Evolutionary conservation across 768 basidiomycete species (phyloP), one percentile per base, ranked within the genome.

Genomic region (Phanerochaete sordida): DNA sequence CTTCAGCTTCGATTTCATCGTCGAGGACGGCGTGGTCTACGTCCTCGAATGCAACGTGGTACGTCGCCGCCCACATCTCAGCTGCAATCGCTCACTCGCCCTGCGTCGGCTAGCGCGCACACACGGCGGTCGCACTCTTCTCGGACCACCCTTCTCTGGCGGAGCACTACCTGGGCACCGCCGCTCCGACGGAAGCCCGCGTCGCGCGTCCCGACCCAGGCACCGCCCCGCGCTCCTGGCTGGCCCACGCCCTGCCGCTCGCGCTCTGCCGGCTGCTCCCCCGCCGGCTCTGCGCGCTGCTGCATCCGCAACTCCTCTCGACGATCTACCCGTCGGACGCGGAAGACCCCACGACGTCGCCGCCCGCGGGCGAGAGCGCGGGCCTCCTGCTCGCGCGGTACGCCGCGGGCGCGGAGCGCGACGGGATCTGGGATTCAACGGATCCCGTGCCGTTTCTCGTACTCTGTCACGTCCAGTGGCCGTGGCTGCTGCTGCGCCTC

Each of bases 1-100:
- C 51, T 62, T 62, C 53, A 58, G 62, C 58, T 62, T 62, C 57
- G 62, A 62, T 35, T 62, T 62, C 46, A 62, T 62, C 53, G 26
- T 49, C 43, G 62, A 62, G 26, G 39, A 49, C 13, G 44, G 51
- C 19, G 48, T 31, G 16, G 24, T 62, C 12, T 62, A 62, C 23
- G 49, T 51, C 1, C 50, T 62, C 1, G 62, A 62, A 28, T 62
- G 62, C 33, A 62, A 62, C 33, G 57, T 62, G 16, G 62, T 62
- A 24, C 44, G 61, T 61, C 31, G 24, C 21, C 15, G 49, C 26
- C 26, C 45, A 26, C 23, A 19, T 19, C 6, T 9, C 33, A 7
- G 30, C 27, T 19, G 2, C 26, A 3, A 5, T 24, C 21, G 7
- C 6, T 12, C 9, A n/a, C 13, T 51, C 15, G 26, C 52, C 1